Percentiles rank a stretch among this genome's conserved stretches.
phyloP scores from a whole-genome alignment of 2,329 filamentous ascomycete genomes.

The Nectriaceae sp. region DNA sequence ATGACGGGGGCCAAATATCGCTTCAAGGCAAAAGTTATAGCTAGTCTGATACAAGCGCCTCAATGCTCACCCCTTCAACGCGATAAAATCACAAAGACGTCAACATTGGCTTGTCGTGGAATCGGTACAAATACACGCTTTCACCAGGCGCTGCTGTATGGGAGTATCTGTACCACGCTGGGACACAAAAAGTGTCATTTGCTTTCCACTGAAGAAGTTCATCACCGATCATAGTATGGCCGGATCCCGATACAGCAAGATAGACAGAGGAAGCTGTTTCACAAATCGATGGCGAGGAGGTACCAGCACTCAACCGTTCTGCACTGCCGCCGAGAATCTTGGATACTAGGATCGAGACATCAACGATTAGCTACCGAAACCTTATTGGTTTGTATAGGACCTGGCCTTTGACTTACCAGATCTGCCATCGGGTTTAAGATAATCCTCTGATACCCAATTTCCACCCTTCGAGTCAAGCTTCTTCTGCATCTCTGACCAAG shows the following conservation, averaged over 20 bases:
- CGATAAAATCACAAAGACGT: slow-evolving; percentile 50
- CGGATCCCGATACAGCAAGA: slow-evolving; percentile 52
- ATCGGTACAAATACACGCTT: slow-evolving; percentile 52
- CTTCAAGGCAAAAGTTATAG: no score
- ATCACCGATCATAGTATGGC: slow-evolving; percentile 41
- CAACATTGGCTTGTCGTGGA: slow-evolving; percentile 58
- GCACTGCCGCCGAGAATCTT: slow-evolving; percentile 50
- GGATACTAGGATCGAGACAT: slow-evolving; percentile 17
- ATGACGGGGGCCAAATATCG: no score
- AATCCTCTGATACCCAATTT: slow-evolving; percentile 32
- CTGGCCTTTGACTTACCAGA: slow-evolving; percentile 36
- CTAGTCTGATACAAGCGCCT: slow-evolving; percentile 17
- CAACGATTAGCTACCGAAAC: neutral
- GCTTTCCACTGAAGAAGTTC: slow-evolving; percentile 44
- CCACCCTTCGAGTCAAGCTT: slow-evolving; percentile 37
- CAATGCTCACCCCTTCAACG: slow-evolving; percentile 11
- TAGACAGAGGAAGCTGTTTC: slow-evolving; percentile 57
- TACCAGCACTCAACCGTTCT: slow-evolving; percentile 41
- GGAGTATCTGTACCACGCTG: slow-evolving; percentile 51
- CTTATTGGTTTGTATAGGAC: fast-evolving
- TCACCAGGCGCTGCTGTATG: slow-evolving; percentile 41
- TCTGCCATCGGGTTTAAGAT: slow-evolving; percentile 33
- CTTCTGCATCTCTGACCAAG: slow-evolving; percentile 48
- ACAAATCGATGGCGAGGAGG: slow-evolving; percentile 37
- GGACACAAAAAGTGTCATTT: slow-evolving; percentile 57